Base-by-base conservation (phyloP, 1,284 basidiomycete genomes). In the Mycena sp. region DNA sequence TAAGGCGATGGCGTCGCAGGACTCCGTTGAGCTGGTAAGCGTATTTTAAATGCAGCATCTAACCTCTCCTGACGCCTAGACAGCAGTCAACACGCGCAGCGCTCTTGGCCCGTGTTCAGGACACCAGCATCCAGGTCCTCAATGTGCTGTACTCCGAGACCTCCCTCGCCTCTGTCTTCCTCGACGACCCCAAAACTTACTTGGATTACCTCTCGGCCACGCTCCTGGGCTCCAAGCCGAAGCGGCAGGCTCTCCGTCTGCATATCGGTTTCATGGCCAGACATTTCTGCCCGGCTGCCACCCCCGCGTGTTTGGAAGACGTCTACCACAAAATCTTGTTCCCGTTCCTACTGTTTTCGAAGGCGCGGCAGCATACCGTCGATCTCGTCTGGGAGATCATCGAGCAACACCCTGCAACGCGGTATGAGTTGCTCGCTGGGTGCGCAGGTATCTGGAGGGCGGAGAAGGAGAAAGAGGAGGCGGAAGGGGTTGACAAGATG, bases 321-420 rank as follows among this genome's bases (percentile, higher is more conserved):
- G 76, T 91, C 10, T 88, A 94, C 67, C 80, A 87, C 68, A 74
- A 78, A 21, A 73, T 91, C 2, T 75, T 96, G 49, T 91, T 94
- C 72, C 91, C 92, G 0, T 87, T 88, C 69, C 76, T 96, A 19
- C 75, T 96, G 14, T 89, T 87, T 64, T 89, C 89, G 5, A 92
- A 92, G 70, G 78, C 89, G 4, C 83, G 87, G 48, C 85, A 88
- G 65, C 88, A 86, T 69, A 88, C 87, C 0, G 81, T 85, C 0
- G 81, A 83, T 28, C 72, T 82, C 25, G 85, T 88, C 0, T 95
- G 93, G 93, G 85, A 87, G 61, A 75, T 83, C 14, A 71, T 93
- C 25, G 76, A 76, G 25, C 74, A 5, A 63, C 65, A 17, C 70
- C 71, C 73, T 21, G 69, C 38, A 30, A 66, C 26, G 58, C 58